phyloP scores from a whole-genome alignment of 352 stramenopile species.

The Phytophthora boehmeriae region DNA sequence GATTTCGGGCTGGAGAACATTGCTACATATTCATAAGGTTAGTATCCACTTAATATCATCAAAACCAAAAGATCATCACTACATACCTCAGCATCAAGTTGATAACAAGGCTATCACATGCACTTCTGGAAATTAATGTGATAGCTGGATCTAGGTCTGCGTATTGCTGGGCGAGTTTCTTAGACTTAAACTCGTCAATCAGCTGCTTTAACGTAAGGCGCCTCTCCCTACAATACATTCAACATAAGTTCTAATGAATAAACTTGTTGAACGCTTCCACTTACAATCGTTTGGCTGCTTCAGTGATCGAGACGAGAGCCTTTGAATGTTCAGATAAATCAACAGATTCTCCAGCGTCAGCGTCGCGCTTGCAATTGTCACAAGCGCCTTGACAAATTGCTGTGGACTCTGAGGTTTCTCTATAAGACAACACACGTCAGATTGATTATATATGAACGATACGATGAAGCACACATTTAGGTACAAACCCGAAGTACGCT shows the following conservation, averaged over 20 bases:
- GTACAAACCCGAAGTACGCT: slow-evolving; percentile 60
- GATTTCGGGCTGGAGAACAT: slow-evolving; percentile 71
- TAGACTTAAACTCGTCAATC: slow-evolving; percentile 68
- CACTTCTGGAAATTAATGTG: slow-evolving; percentile 32
- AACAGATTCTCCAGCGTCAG: slow-evolving; percentile 23
- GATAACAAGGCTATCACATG: slow-evolving; percentile 60
- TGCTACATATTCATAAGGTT: slow-evolving; percentile 24
- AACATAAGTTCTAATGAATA: slow-evolving; percentile 8
- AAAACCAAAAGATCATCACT: slow-evolving; percentile 3
- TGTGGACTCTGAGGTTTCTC: slow-evolving; percentile 43
- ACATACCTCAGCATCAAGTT: slow-evolving; percentile 51
- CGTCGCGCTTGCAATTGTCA: slow-evolving; percentile 53
- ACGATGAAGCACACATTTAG: background rate
- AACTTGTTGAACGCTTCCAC: background rate
- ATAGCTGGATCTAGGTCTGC: slow-evolving; percentile 44
- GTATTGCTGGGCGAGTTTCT: slow-evolving; percentile 49
- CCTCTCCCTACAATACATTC: slow-evolving; percentile 43
- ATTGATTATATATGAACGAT: background rate
- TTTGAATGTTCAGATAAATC: slow-evolving; percentile 60
- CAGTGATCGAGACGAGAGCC: slow-evolving; percentile 50
- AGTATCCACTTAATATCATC: background rate
- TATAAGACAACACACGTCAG: slow-evolving; percentile 9
- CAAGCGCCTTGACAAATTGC: slow-evolving; percentile 48
- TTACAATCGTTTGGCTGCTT: slow-evolving; percentile 57
- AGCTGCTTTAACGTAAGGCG: slow-evolving; percentile 73